Base-by-base conservation (phyloP, 2,329 filamentous ascomycete species). In the Aspergillus calidoustus region DNA sequence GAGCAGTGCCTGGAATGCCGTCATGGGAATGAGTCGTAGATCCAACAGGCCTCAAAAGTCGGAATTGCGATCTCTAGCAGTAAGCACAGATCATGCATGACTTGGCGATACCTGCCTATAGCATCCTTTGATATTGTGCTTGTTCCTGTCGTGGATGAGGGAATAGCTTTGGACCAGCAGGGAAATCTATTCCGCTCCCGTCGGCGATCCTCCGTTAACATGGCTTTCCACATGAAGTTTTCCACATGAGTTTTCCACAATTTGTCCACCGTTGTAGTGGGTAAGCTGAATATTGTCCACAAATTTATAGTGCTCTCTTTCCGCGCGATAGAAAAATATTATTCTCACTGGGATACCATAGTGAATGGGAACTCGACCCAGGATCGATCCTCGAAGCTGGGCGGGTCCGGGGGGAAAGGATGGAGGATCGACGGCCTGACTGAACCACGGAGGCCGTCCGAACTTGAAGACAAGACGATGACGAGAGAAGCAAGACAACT, bases 141-240 rank as follows among this genome's bases (percentile, higher is more conserved):
- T 57, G 43, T 57, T 57, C 34, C 19, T 57, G 19, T 41, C 22
- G n/a, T 54, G 11, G 53, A n/a, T 49, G 55, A 44, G 55, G 55
- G 25, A 51, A 50, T 31, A 13, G 19, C 11, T 51, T 8, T 22
- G 28, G 50, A 23, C 55, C 47, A 31, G 48, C 9, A 17, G 31
- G 34, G 55, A 30, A 57, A 57, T 57, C 31, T 57, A 22, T 57
- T 31, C 55, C 55, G 55, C 41, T 56, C 6, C 3, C 17, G 19
- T 41, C 31, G 47, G 31, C 22, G 8, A 43, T 25, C 17, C 22
- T 19, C 47, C 23, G 31, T n/a, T 22, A 3, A 13, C 11, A 41
- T 41, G 34, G 34, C 15, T 41, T 41, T 41, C 13, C 1, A 11
- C 11, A 28, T 28, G 25, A n/a, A 28, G 22, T 44, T 23, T 23